Percentiles rank a stretch among this genome's conserved stretches.
phyloP scores from a whole-genome alignment of 441 rosid genomes.

The Jatropha multifida region DNA sequence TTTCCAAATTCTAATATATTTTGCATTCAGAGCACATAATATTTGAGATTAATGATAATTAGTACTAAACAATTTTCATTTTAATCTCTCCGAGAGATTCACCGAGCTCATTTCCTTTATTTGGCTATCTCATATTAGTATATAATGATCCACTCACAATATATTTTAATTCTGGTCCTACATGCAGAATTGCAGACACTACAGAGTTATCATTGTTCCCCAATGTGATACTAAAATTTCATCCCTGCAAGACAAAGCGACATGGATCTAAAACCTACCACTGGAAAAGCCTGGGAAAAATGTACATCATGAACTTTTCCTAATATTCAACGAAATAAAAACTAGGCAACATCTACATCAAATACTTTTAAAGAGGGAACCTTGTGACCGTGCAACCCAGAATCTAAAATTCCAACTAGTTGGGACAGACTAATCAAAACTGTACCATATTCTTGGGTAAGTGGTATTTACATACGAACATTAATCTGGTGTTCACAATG shows the following conservation, averaged over 20 bases:
- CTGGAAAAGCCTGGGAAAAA: not conserved
- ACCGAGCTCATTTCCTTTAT: not conserved
- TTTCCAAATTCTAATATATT: not conserved
- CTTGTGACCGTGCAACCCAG: not conserved
- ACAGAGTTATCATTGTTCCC: not conserved
- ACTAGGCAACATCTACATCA: not conserved
- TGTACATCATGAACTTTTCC: not conserved
- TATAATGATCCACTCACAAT: not conserved
- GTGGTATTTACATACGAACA: not conserved
- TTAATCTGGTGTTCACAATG: not conserved
- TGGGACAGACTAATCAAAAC: not conserved
- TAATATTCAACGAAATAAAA: not conserved
- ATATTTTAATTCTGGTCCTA: not conserved
- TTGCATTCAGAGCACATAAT: not conserved
- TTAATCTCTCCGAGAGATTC: not conserved
- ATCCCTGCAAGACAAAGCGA: not conserved
- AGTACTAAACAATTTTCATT: not conserved
- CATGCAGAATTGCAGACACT: not conserved
- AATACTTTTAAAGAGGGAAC: not conserved
- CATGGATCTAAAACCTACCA: not conserved
- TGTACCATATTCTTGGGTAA: not conserved
- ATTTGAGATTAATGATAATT: not conserved
- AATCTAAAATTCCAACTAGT: constrained; percentile 1
- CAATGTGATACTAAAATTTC: not conserved
- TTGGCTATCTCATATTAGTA: not conserved